phyloP scores from a whole-genome alignment of 805 yeast species.

The Saturnispora hagleri region DNA sequence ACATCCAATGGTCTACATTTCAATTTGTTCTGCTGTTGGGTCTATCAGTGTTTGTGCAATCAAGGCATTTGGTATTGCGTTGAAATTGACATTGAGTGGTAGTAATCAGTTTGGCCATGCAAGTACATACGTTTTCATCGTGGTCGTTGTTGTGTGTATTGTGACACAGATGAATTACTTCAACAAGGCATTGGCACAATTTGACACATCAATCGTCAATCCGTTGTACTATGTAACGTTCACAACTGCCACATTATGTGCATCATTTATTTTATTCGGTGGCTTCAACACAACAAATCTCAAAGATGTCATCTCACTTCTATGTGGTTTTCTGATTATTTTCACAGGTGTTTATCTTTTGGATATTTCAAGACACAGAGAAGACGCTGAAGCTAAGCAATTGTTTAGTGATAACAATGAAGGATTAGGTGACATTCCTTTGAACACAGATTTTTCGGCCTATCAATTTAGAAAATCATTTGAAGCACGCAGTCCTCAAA shows the following conservation, averaged over 20 bases:
- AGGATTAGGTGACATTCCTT: slow-evolving; percentile 53
- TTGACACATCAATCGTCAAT: slow-evolving; percentile 86
- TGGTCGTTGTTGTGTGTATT: slow-evolving; percentile 73
- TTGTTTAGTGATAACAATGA: slow-evolving; percentile 38
- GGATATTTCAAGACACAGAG: slow-evolving; percentile 64
- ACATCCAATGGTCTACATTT: slow-evolving; percentile 82
- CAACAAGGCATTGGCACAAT: slow-evolving; percentile 88
- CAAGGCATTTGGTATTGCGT: slow-evolving; percentile 88
- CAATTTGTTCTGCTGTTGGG: slow-evolving; percentile 85
- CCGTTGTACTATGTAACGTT: slow-evolving; percentile 87
- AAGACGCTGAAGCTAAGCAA: slow-evolving; percentile 34
- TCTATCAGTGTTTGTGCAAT: slow-evolving; percentile 86
- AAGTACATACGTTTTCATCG: slow-evolving; percentile 72
- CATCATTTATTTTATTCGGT: slow-evolving; percentile 76
- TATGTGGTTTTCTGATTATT: slow-evolving; percentile 79
- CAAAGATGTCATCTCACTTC: slow-evolving; percentile 69
- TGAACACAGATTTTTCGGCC: slow-evolving; percentile 74
- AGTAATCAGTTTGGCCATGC: slow-evolving; percentile 81
- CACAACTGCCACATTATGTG: slow-evolving; percentile 78
- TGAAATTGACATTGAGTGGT: slow-evolving; percentile 75
- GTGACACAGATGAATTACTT: slow-evolving; percentile 89
- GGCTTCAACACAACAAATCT: slow-evolving; percentile 81
- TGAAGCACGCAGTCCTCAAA: slow-evolving; percentile 40
- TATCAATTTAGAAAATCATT: slow-evolving; percentile 69
- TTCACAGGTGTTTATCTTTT: slow-evolving; percentile 80